phyloP scores from a whole-genome alignment of 2,329 filamentous ascomycete species.

The Fusarium sp. region DNA sequence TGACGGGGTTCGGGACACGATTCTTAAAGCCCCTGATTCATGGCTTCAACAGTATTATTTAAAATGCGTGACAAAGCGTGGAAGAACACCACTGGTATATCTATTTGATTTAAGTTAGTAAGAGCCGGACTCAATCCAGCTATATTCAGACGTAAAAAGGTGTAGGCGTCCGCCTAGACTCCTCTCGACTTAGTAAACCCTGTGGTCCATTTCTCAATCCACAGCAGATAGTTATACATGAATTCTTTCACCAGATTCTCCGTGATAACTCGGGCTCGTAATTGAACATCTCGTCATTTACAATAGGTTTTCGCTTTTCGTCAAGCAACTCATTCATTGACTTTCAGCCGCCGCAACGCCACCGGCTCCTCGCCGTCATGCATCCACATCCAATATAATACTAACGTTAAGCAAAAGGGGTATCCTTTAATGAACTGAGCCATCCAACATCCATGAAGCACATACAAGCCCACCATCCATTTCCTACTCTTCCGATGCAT shows the following conservation, averaged over 20 bases:
- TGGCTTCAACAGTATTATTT: not conserved
- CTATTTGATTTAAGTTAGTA: not conserved
- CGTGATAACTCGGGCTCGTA: not conserved
- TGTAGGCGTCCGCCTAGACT: not conserved
- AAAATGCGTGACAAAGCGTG: not conserved
- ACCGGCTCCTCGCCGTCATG: slow-evolving; percentile 27
- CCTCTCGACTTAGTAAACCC: not conserved
- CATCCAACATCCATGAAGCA: slow-evolving; percentile 34
- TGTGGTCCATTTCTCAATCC: not conserved
- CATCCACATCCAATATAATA: slow-evolving; percentile 22
- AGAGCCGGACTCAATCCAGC: not conserved
- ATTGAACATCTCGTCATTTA: not conserved
- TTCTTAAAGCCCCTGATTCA: not conserved
- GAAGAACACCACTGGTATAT: not conserved
- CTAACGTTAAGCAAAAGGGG: slow-evolving; percentile 32
- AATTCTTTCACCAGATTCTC: not conserved
- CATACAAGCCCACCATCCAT: slow-evolving; percentile 18
- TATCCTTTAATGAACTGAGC: slow-evolving; percentile 40
- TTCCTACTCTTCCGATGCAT: not conserved
- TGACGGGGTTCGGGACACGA: not conserved
- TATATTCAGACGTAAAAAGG: not conserved
- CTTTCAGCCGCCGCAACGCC: slow-evolving; percentile 36
- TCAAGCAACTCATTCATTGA: slow-evolving; percentile 8
- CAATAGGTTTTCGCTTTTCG: not conserved
- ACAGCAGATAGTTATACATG: not conserved